Evolutionary conservation across 768 basidiomycete species (phyloP).

Genomic region (Kondoa subrosea): DNA sequence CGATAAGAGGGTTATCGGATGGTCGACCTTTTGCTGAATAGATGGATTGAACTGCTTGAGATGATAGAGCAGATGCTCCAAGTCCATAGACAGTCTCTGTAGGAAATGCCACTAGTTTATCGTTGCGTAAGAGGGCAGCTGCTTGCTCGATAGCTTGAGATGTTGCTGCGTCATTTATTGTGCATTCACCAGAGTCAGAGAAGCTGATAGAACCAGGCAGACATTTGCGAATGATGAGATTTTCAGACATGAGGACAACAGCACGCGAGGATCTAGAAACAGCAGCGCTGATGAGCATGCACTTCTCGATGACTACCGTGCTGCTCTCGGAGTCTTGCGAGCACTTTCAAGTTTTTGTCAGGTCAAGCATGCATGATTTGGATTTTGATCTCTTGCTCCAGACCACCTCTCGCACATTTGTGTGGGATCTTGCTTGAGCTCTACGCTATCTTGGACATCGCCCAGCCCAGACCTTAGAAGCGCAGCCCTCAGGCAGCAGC

Average conservation of each 20-base stretch:
- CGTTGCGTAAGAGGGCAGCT: conserved; percentile 6
- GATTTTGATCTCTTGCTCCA: too few relatives aligned
- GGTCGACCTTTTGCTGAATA: conserved; percentile 83
- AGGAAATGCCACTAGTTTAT: conserved; percentile 57
- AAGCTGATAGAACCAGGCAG: not conserved
- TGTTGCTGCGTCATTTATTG: conserved; percentile 12
- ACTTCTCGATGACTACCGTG: too few relatives aligned
- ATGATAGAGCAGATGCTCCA: conserved; percentile 55
- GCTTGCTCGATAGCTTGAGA: conserved; percentile 1
- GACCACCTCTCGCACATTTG: too few relatives aligned
- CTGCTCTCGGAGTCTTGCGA: too few relatives aligned
- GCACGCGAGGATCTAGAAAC: not conserved
- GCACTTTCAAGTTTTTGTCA: too few relatives aligned
- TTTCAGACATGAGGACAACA: not conserved
- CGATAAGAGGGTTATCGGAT: conserved; percentile 89
- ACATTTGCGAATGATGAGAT: not conserved
- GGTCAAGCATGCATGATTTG: too few relatives aligned
- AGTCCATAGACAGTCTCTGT: conserved; percentile 98
- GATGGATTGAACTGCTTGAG: conserved; percentile 49
- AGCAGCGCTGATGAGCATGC: not conserved
- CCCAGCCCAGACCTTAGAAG: too few relatives aligned
- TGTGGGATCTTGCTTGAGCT: too few relatives aligned
- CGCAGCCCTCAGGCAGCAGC: too few relatives aligned
- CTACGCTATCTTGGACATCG: too few relatives aligned
- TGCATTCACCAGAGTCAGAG: not conserved